Evolutionary conservation across 768 basidiomycete species (phyloP).

Genomic region (Macrocybe gigantea): DNA sequence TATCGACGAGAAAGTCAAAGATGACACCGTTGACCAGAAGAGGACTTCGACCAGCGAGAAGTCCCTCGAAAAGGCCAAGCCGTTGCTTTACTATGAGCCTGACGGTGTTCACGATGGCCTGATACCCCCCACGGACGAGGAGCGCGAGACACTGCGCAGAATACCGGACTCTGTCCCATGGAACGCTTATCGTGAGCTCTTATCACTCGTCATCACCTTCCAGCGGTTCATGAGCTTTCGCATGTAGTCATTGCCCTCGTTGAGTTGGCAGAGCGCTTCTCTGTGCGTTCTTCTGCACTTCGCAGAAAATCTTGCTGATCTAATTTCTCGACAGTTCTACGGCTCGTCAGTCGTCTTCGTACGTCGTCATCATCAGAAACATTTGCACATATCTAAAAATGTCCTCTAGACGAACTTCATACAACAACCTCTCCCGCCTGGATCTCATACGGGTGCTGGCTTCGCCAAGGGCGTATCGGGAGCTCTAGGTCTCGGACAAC

Average conservation of each 20-base stretch:
- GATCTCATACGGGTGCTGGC: constrained; percentile 62
- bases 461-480: constrained; percentile 52
- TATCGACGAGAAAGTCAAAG: constrained; percentile 6
- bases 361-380: constrained; percentile 6
- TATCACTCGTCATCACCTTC: constrained; percentile 30
- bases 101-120: constrained; percentile 43
- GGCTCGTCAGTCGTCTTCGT: constrained; percentile 48
- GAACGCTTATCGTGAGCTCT: constrained; percentile 49
- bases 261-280: constrained; percentile 73
- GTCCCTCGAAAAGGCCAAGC: not conserved
- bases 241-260: constrained; percentile 54
- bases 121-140: constrained; percentile 60
- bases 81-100: constrained; percentile 6
- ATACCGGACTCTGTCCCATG: constrained; percentile 57
- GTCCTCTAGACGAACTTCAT: constrained; percentile 61
- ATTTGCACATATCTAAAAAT: not conserved
- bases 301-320: not conserved
- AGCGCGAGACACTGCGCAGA: constrained; percentile 49
- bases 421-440: constrained; percentile 60
- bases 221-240: not conserved
- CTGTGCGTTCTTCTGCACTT: constrained; percentile 28
- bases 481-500: constrained; percentile 63
- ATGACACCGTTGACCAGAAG: constrained; percentile 5
- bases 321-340: constrained; percentile 26
- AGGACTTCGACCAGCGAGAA: not conserved